Evolutionary conservation across 129 eudicot species (phyloP), one percentile per base, ranked within the genome.

Genomic region (Helichrysum umbraculigerum): DNA sequence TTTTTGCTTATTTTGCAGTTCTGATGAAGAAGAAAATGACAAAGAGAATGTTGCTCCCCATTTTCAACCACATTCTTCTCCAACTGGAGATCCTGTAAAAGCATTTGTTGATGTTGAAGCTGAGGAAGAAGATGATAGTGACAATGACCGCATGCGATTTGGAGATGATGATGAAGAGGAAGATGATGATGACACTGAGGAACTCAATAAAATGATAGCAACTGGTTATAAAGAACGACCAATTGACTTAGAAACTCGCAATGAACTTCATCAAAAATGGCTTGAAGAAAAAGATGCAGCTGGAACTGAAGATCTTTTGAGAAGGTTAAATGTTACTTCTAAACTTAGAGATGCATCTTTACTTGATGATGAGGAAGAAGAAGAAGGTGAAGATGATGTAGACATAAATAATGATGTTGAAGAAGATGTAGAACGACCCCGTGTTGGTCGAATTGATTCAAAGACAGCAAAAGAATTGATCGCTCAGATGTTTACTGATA

Each of bases 261-360:
- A 90, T 71, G 98, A 90, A 83, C 98, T 93, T 82, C 98, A 93
- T 75, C 95, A 93, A 56, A 90, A 86, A 84, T 93, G 98, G 98
- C 95, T 93, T 72, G 86, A 90, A 83, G 96, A 90, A 81, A 92
- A 90, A 82, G 98, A 93, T 83, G 96, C 88, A 33, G 92, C 91
- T 61, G 98, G 96, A 70, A 93, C 98, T 37, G 96, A 90, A 66
- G 87, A 83, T 83, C 87, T 90, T 10, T 57, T 93, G 82, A 85
- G 92, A 85, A 86, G 80, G 78, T 74, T 90, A 57, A 85, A 85
- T 70, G 84, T 74, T 64, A 77, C 87, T 67, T 71, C 91, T 63
- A 83, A 76, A 81, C 77, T 83, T 58, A 83, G 72, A 75, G 92
- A 93, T 22, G 71, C 75, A 61, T 59, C 82, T 14, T 79, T 86